Evolutionary conservation across 108 stramenopile species (phyloP).

Genomic region (Discostella stelligeroides): DNA sequence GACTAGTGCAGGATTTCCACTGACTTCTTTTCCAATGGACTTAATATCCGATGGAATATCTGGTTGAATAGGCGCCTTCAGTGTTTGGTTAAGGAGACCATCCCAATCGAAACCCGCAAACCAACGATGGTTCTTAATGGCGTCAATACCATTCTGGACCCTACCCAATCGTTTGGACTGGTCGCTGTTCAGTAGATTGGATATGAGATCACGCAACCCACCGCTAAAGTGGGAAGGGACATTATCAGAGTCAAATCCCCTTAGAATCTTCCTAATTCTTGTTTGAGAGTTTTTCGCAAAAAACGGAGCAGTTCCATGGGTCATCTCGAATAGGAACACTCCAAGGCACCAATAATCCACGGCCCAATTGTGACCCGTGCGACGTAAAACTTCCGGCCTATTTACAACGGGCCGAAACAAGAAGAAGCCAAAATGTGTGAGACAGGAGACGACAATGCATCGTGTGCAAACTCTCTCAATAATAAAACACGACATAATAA

Average conservation of each 20-base stretch:
- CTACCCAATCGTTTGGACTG: slow-evolving; percentile 71
- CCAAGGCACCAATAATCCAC: slow-evolving; percentile 76
- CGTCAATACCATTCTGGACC: slow-evolving; percentile 47
- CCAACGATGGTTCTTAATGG: slow-evolving; percentile 43
- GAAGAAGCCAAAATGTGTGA: no score
- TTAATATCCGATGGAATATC: neutral
- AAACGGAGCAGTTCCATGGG: slow-evolving; percentile 70
- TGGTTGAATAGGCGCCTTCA: neutral
- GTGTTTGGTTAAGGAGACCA: slow-evolving; percentile 14
- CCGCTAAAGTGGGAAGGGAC: slow-evolving; percentile 48
- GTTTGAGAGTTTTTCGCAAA: slow-evolving; percentile 31
- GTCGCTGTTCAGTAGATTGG: slow-evolving; percentile 58
- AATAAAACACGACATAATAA: no score
- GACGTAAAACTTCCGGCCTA: slow-evolving; percentile 62
- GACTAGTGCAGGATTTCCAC: neutral
- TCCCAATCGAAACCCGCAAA: slow-evolving; percentile 55
- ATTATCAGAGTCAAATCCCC: slow-evolving; percentile 31
- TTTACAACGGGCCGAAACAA: no score
- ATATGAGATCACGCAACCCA: slow-evolving; percentile 61
- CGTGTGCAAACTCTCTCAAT: no score
- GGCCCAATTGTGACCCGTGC: slow-evolving; percentile 73
- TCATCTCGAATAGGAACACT: slow-evolving; percentile 61
- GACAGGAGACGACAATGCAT: no score
- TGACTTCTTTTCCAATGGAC: slow-evolving; percentile 1
- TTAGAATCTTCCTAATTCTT: slow-evolving; percentile 36